phyloP scores from a whole-genome alignment of 169 alveolate species.

The Eimeria sp. region DNA sequence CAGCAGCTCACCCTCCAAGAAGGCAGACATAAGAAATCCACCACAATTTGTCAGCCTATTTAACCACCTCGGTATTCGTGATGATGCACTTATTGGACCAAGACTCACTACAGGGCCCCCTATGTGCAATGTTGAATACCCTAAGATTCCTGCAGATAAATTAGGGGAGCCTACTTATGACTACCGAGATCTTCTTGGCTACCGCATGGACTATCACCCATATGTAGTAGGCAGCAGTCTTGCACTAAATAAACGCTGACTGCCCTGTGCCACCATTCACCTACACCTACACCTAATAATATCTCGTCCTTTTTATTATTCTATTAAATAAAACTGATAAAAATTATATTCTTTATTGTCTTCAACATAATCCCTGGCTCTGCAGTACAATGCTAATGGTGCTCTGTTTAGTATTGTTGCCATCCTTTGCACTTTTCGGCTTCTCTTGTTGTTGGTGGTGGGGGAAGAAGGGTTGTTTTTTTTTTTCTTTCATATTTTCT shows the following conservation, averaged over 20 bases:
- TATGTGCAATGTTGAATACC: conserved; percentile 11
- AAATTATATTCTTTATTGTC: too few relatives aligned
- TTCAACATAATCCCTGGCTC: too few relatives aligned
- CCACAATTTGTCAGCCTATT: conserved; percentile 9
- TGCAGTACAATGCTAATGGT: too few relatives aligned
- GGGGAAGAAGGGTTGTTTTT: background rate
- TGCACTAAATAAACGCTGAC: background rate
- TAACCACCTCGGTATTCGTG: background rate
- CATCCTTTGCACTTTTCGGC: too few relatives aligned
- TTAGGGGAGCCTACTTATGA: conserved; percentile 61
- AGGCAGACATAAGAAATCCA: background rate
- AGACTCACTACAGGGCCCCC: background rate
- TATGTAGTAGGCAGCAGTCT: conserved; percentile 60
- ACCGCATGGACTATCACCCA: conserved; percentile 53
- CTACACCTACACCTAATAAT: too few relatives aligned
- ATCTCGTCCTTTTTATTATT: too few relatives aligned
- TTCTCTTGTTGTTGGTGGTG: too few relatives aligned
- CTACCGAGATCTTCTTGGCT: conserved; percentile 1
- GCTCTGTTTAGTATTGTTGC: too few relatives aligned
- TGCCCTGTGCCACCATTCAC: too few relatives aligned
- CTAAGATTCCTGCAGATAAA: conserved; percentile 4
- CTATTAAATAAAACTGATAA: too few relatives aligned
- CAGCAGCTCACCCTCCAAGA: too few relatives aligned
- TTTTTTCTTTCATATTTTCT: background rate
- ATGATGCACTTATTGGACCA: conserved; percentile 21